Evolutionary conservation across 441 rosid genomes (phyloP).

Genomic region (Aquilaria agallochum): DNA sequence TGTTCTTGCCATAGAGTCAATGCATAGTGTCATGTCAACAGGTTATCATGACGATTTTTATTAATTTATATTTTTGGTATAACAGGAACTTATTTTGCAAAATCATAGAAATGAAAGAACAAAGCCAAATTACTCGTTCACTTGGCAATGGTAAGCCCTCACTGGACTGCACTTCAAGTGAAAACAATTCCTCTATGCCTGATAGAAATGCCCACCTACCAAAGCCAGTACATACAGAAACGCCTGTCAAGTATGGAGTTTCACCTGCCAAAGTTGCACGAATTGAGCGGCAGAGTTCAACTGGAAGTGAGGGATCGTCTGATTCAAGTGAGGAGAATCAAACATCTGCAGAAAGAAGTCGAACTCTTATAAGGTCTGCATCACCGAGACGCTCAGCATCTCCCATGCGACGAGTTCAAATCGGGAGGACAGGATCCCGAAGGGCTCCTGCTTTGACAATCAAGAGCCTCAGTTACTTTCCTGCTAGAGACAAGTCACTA

Average conservation of each 20-base stretch:
- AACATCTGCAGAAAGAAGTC: slow-evolving; percentile 49
- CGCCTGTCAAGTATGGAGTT: slow-evolving; percentile 54
- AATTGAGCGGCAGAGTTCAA: slow-evolving; percentile 47
- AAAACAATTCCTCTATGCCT: slow-evolving; percentile 15
- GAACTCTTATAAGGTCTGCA: slow-evolving; percentile 45
- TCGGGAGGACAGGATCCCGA: slow-evolving; percentile 55
- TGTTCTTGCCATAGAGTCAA: too few relatives aligned
- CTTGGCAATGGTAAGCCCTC: slow-evolving; percentile 21
- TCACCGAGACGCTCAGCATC: slow-evolving; percentile 70
- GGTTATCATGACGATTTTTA: too few relatives aligned
- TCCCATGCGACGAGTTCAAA: slow-evolving; percentile 75
- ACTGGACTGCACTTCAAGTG: slow-evolving; percentile 10
- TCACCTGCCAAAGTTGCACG: slow-evolving; percentile 65
- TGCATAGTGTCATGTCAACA: too few relatives aligned
- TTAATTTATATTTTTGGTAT: too few relatives aligned
- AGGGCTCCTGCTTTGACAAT: slow-evolving; percentile 54
- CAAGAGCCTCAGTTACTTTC: slow-evolving; percentile 52
- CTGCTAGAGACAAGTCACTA: slow-evolving; percentile 38
- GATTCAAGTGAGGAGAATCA: slow-evolving; percentile 35
- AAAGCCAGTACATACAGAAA: slow-evolving; percentile 22
- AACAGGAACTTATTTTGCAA: slow-evolving; percentile 37
- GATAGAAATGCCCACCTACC: slow-evolving; percentile 27
- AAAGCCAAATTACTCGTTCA: slow-evolving; percentile 15
- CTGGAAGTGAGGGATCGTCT: slow-evolving; percentile 51
- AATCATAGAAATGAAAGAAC: slow-evolving; percentile 26